Percentiles rank a stretch among this genome's conserved stretches.
Evolutionary conservation across 768 basidiomycete species (phyloP).

Genomic region (Agrocybe chaxingu): DNA sequence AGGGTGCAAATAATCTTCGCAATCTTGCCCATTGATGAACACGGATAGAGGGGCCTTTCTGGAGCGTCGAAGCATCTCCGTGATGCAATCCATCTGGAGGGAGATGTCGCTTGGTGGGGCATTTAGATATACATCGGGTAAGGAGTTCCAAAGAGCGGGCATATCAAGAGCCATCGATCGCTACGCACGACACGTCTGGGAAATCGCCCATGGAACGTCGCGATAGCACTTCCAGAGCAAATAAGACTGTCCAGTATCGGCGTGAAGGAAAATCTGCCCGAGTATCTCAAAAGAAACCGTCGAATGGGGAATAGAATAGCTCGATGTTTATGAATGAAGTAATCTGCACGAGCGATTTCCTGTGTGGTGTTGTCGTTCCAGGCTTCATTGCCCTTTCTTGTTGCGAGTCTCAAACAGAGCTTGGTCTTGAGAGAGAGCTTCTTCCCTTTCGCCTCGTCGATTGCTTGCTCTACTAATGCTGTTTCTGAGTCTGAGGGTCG

Average conservation of each 20-base stretch:
- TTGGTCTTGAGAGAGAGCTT: constrained; percentile 1
- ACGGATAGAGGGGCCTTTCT: constrained; percentile 15
- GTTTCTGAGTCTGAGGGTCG: neutral
- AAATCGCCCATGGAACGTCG: constrained; percentile 16
- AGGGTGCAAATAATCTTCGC: constrained; percentile 12
- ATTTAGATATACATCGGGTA: constrained; percentile 14
- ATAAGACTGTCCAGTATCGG: constrained; percentile 1
- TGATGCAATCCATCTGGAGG: constrained; percentile 7
- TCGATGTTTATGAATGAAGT: constrained; percentile 18
- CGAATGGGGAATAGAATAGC: constrained; percentile 19
- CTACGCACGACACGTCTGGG: constrained; percentile 19
- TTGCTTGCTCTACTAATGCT: no score
- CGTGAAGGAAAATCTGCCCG: constrained; percentile 19
- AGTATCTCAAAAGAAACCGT: constrained; percentile 21
- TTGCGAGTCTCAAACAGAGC: neutral
- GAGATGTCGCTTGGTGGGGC: constrained; percentile 1
- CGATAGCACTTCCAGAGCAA: constrained; percentile 7
- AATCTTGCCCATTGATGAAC: constrained; percentile 12
- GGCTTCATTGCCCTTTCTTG: constrained; percentile 3
- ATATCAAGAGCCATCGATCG: constrained; percentile 13
- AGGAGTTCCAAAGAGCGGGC: constrained; percentile 16
- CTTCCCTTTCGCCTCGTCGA: no score
- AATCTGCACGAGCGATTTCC: constrained; percentile 14
- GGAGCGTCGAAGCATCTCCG: constrained; percentile 14
- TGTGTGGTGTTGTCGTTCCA: constrained; percentile 14